Conservation (phyloP, 2,329 filamentous ascomycete species). For the Didymella keratinophila region DNA sequence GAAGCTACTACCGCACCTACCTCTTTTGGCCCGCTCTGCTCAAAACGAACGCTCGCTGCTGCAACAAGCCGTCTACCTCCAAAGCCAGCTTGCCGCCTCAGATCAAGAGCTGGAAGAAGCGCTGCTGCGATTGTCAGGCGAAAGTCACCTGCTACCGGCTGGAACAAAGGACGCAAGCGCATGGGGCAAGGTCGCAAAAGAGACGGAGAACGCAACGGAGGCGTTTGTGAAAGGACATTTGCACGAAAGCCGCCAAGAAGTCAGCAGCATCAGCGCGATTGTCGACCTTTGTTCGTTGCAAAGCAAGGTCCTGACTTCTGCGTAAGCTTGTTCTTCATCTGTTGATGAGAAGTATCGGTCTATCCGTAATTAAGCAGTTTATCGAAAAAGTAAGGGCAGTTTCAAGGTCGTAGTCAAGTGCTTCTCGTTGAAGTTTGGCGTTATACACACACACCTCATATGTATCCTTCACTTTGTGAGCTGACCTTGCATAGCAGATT, state of each 20-base stretch:
- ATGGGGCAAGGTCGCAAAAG: slow-evolving; percentile 37
- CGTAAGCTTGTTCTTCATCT: not conserved
- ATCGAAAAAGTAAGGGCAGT: too few relatives aligned
- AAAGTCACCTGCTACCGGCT: slow-evolving; percentile 51
- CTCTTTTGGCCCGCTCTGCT: slow-evolving; percentile 34
- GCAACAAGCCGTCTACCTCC: slow-evolving; percentile 46
- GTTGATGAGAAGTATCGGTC: too few relatives aligned
- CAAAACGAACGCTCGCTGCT: slow-evolving; percentile 43
- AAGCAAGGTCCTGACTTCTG: slow-evolving; percentile 27
- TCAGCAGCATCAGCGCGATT: slow-evolving; percentile 35
- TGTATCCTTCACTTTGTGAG: too few relatives aligned
- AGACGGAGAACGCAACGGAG: slow-evolving; percentile 32
- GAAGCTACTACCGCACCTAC: slow-evolving; percentile 43
- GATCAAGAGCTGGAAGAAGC: slow-evolving; percentile 42
- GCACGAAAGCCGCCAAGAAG: slow-evolving; percentile 33
- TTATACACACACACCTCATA: too few relatives aligned
- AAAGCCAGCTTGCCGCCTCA: slow-evolving; percentile 40
- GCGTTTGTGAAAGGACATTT: slow-evolving; percentile 31
- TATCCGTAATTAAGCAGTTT: too few relatives aligned
- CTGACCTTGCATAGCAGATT: too few relatives aligned
- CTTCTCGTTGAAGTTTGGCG: too few relatives aligned
- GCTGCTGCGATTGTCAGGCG: slow-evolving; percentile 46
- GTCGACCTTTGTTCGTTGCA: slow-evolving; percentile 43
- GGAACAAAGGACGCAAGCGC: slow-evolving; percentile 36
- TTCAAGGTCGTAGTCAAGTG: too few relatives aligned